Base-by-base conservation (phyloP, 352 stramenopile genomes). In the Phytopythium oedochilum region DNA sequence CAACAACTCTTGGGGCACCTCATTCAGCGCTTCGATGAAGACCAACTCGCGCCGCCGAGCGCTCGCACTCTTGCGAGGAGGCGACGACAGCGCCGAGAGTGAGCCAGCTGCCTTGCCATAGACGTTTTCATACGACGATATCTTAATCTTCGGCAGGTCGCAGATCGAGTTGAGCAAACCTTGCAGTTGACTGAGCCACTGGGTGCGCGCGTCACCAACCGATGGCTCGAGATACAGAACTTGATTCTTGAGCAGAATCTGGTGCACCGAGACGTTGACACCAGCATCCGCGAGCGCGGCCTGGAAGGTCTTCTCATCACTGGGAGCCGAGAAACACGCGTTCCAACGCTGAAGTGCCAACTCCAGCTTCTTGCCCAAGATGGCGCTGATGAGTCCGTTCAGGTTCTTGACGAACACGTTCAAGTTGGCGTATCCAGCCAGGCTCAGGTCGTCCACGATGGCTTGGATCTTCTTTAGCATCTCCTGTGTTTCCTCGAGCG, bases 181-280 rank as follows among this genome's bases (percentile, higher is more conserved):
- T 69, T 99, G 94, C 32, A 99, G 83, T 55, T 97, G 73, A 20
- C 88, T 70, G 25, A 99, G 61, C 86, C 86, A 96, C 47, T 77
- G 63, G 0, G 82, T 82, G 53, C 92, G 84, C 31, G 96, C 94
- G 45, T 96, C 83, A 50, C 97, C 92, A 53, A 99, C 83, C 12
- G 96, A 94, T 36, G 97, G 97, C 22, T 93, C 88, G 28, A 99
- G 81, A 39, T 92, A 98, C 57, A 99, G 86, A 50, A 98, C 83
- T 63, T 99, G 96, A 66, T 99, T 99, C 47, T 96, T 92, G 25
- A 99, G 74, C 34, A 98, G 55, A 59, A 99, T 98, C 66, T 98
- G 92, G 53, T 97, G 89, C 18, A 73, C 89, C 3, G 62, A 80
- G 23, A 78, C 53, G 25, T 53, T 60, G 38, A 95, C 57, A 26